These are phyloP conservation scores for Ramalina peruviana DNA, from an alignment of 495 filamentous ascomycete genomes.

Conservation along the genomic window DNA sequence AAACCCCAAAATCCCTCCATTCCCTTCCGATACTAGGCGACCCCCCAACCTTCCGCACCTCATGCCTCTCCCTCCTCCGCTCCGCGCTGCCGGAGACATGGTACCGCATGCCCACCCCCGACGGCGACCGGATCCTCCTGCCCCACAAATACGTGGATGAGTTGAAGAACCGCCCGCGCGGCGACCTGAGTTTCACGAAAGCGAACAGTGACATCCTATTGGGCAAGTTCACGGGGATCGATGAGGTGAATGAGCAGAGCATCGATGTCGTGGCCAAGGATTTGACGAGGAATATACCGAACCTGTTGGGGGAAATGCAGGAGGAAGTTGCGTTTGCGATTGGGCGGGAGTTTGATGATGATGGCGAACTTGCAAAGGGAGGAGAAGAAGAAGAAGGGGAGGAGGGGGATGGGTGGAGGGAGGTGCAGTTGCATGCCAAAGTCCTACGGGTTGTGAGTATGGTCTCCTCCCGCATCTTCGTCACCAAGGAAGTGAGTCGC, in stretches of 20 bases:
- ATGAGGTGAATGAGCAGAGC: background rate
- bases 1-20: too few relatives aligned
- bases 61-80: too few relatives aligned
- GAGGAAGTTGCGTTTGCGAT: background rate
- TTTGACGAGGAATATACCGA: background rate
- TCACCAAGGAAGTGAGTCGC: background rate
- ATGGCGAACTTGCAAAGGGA: background rate
- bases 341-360: background rate
- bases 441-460: background rate
- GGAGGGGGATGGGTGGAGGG: background rate
- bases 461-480: background rate
- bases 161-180: constrained; percentile 13
- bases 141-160: constrained; percentile 14
- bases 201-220: background rate
- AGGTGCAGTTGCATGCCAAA: background rate
- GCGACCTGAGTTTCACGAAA: background rate
- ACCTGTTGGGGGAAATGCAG: too few relatives aligned
- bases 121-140: constrained; percentile 16
- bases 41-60: background rate
- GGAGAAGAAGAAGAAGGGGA: background rate
- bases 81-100: constrained; percentile 3
- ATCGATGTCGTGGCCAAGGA: background rate
- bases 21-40: too few relatives aligned
- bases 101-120: constrained; percentile 11
- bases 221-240: background rate